Evolutionary conservation across 129 eudicot species (phyloP), one percentile per base, ranked within the genome.

Genomic region (Artemisia argyi): DNA sequence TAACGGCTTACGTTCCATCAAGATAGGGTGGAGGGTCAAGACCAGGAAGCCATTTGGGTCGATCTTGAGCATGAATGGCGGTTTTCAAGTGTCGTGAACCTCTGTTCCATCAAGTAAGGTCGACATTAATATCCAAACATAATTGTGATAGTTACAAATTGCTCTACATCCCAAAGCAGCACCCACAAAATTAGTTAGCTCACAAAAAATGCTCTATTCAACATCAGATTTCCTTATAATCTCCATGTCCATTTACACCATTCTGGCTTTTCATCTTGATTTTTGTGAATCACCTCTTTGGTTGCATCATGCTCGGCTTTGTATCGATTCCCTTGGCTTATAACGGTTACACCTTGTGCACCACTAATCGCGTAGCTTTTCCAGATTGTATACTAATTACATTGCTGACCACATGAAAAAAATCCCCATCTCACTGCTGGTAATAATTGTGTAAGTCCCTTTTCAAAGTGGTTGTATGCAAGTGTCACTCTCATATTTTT

Each of bases 31-130:
- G 98, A 68, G 98, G 95, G 75, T 93, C 98, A 8, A 89, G 96
- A 52, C 98, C 98, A 16, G 98, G 98, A 60, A 93, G 96, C 98
- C 98, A 93, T 19, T 88, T 85, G 30, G 91, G 98, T 20, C 98
- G 88, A 28, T 84, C 74, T 62, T 87, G 87, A 75, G 98, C 95
- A 76, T 56, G 86, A 82, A 82, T 78, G 64, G 64, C 22, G 20
- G 83, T 78, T 69, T 53, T 69, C 61, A 57, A 77, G 22, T 20
- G 0, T 93, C 98, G 0, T 24, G 28, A 24, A 2, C 28, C 1
- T 24, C 28, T 20, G 22, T 20, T 20, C 22, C 22, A 20, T 20
- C 22, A 20, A 20, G 22, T 20, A 20, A 20, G 22, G 1, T 0
- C 22, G 22, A 20, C 22, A 20, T 20, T 20, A 20, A 20, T 20